Base-by-base conservation (phyloP, 1,284 basidiomycete species). In the Microbotryum intermedium region DNA sequence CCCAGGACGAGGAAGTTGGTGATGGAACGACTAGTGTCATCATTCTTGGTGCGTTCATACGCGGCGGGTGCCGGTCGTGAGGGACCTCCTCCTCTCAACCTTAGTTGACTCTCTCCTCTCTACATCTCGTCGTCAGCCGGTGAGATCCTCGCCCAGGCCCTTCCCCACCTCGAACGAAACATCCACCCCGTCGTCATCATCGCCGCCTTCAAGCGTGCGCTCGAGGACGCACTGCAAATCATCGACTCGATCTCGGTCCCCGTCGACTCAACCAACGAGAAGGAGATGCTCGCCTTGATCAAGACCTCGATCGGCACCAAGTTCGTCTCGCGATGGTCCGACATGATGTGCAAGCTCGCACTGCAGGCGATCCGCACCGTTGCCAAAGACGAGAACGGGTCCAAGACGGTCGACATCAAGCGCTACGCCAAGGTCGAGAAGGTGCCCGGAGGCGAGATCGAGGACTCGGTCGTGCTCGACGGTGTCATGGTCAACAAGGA, bases 261-360 rank as follows among this genome's bases (percentile, higher is more conserved):
- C 30, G 94, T 98, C 72, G 84, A 98, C 77, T 84, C 86, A 21
- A 81, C 82, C 49, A 84, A 87, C 71, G 93, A 98, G 69, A 81
- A 82, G 28, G 86, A 93, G 71, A 98, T 98, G 94, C 84, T 97
- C 46, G 82, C 88, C 5, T 83, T 98, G 71, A 97, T 98, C 82
- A 97, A 97, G 78, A 95, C 90, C 0, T 94, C 91, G 52, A 97
- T 98, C 76, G 94, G 94, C n/a, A 98, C 95, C 60, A 98, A 98
- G 76, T 97, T 98, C 72, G 90, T 93, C 69, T 85, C 85, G 45
- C 84, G 94, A 53, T 98, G 94, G 94, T 89, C 88, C 1, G 91
- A 95, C 71, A 84, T 97, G 66, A 98, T 98, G 94, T 98, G 94
- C 78, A 83, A 80, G 65, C 85, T 98, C 54, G 95, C 95, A 0